These are phyloP conservation scores for Pterocarpus macrocarpus DNA, from an alignment of 306 rosid genomes.

Conservation along the genomic window DNA sequence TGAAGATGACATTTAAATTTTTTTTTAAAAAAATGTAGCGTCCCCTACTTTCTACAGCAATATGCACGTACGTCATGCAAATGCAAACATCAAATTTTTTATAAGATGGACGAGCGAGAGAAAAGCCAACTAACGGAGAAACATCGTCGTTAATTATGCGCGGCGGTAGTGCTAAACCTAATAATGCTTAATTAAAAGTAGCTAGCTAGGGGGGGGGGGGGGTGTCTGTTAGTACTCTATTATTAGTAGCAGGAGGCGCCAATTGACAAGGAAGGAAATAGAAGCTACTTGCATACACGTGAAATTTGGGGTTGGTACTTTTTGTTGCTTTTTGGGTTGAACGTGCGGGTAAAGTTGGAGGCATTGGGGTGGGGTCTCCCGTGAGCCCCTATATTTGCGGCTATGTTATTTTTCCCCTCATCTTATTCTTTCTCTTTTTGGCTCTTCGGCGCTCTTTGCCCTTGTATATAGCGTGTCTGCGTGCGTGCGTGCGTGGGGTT, in stretches of 20 bases:
- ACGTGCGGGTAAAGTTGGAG: slow-evolving; percentile 40
- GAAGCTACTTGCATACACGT: slow-evolving; percentile 5
- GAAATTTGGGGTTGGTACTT: slow-evolving; percentile 27
- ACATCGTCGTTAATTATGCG: not conserved
- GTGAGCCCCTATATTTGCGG: slow-evolving; percentile 31
- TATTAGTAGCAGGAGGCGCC: slow-evolving; percentile 13
- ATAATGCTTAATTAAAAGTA: slow-evolving; percentile 17
- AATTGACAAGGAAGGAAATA: slow-evolving; percentile 1
- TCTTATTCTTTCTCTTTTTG: not conserved
- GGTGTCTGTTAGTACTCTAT: not conserved
- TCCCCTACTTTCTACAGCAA: not conserved
- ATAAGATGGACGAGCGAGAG: not conserved
- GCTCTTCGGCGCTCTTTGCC: not conserved
- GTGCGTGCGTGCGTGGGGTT: slow-evolving; percentile 1
- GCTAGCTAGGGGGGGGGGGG: not conserved
- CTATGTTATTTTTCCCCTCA: not conserved
- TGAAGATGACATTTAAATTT: too few relatives aligned
- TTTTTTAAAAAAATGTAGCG: too few relatives aligned
- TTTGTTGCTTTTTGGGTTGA: slow-evolving; percentile 5
- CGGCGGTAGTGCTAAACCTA: not conserved
- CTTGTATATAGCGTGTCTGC: not conserved
- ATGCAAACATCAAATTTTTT: not conserved
- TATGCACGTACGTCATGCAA: not conserved
- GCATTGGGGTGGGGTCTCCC: slow-evolving; percentile 26
- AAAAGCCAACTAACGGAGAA: slow-evolving; percentile 14